Base-by-base conservation (phyloP, 2,329 filamentous ascomycete genomes). In the Neocatenulostroma microsporum region DNA sequence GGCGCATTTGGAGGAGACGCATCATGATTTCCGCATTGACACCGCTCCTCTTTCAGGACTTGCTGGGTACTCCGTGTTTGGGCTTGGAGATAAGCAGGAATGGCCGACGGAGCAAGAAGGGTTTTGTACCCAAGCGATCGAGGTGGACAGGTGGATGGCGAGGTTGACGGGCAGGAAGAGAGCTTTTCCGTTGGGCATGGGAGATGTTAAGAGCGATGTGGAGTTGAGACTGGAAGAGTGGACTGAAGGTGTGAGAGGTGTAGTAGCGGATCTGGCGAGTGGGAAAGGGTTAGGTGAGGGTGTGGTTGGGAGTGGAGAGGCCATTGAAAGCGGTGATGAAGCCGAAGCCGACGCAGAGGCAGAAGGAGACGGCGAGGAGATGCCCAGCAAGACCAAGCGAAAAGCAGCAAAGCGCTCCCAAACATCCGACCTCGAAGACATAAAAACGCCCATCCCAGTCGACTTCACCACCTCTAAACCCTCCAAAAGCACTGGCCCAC, bases 121-220 rank as follows among this genome's bases (percentile, higher is more conserved):
- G 0, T 98, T 88, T 63, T 95, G 89, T 58, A 87, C 85, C 44
- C 89, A 96, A 58, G 89, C 89, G 2, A 84, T 81, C 54, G 81
- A 94, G 49, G 70, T 93, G 3, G 89, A 98, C 58, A 87, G 79
- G 57, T 96, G 91, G 89, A 84, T 98, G 83, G 87, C 89, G n/a
- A 93, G 87, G 57, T 64, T 98, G 53, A 94, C 88, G 0, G 81
- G 76, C 2, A 76, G 82, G 44, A 94, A 89, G 64, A 73, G 88
- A 55, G 88, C 86, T 1, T 96, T 82, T 52, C 89, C 89, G 0
- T 68, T 96, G 5, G 91, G 91, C 3, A 80, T 89, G 71, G 86
- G 83, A 2, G 87, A 96, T 61, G 75, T 83, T 39, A 48, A 42
- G 14, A 42, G 45, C 21, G 82, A 91, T 56, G 76, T 78, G 14